Conservation (phyloP, 2,329 filamentous ascomycete genomes). For the Nothophoma quercina region DNA sequence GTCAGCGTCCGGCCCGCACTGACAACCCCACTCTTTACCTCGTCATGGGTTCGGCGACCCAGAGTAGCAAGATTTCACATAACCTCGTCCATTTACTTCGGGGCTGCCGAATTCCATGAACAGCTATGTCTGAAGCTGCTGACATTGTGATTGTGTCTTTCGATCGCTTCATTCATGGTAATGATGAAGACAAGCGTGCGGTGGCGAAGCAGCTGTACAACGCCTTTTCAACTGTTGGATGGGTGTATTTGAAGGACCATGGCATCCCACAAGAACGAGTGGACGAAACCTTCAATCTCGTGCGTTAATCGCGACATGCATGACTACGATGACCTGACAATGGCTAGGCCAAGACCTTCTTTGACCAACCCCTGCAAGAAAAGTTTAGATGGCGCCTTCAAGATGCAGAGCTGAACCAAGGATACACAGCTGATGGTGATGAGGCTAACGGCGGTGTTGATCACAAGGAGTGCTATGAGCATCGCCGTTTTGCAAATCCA, state of each 20-base stretch:
- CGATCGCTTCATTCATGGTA: constrained; percentile 32
- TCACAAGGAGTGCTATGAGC: constrained; percentile 39
- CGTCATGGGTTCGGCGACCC: too few relatives aligned
- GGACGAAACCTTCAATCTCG: constrained; percentile 38
- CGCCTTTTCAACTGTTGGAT: constrained; percentile 51
- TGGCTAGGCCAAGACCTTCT: constrained; percentile 43
- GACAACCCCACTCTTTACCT: too few relatives aligned
- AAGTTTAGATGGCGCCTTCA: constrained; percentile 48
- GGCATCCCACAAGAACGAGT: constrained; percentile 46
- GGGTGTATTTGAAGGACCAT: constrained; percentile 54
- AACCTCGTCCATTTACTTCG: too few relatives aligned
- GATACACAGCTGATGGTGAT: constrained; percentile 48
- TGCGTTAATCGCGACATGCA: constrained; percentile 15
- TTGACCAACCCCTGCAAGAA: constrained; percentile 43
- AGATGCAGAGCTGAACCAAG: constrained; percentile 49
- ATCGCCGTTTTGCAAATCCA: constrained; percentile 31
- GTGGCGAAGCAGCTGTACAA: constrained; percentile 46
- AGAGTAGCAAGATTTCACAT: too few relatives aligned
- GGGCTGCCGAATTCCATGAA: too few relatives aligned
- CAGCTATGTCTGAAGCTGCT: constrained; percentile 20
- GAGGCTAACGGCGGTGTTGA: constrained; percentile 44
- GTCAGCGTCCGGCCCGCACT: too few relatives aligned
- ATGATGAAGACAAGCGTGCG: constrained; percentile 25
- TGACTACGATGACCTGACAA: neutral
- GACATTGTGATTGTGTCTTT: constrained; percentile 38